Base-by-base conservation (phyloP, 441 rosid species). In the Populus tomentosa region DNA sequence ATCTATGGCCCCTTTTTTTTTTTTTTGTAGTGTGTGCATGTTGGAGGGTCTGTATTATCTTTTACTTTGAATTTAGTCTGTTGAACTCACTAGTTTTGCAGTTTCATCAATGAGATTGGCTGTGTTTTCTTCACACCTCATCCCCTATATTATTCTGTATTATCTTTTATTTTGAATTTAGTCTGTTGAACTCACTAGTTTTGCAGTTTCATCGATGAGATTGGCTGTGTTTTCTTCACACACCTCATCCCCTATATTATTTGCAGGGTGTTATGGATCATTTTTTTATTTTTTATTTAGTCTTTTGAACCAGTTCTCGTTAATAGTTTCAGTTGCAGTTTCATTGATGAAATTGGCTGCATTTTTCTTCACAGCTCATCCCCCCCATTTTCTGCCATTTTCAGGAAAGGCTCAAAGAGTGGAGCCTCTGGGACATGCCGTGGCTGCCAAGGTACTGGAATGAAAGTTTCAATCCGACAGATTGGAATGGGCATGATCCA, bases 371-470 rank as follows among this genome's bases (percentile, higher is more conserved):
- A 46, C 56, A 46, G 20, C 56, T 46, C 56, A 46, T 14, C 56
- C 20, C 20, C 53, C 56, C 56, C 20, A 4, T 46, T 46, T 46
- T 4, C 56, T 46, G 56, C 20, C 56, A 46, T 46, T 79, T 40
- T 71, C 89, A 93, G 98, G 33, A 92, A 90, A 75, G 98, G 98
- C 26, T 90, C 93, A 13, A 92, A 90, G 76, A 86, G 89, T 35
- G 97, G 96, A 65, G 89, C 84, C 70, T 89, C 94, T 5, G 81
- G 69, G 81, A 81, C 59, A 38, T 94, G 98, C 75, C 32, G 82
- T 64, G 96, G 96, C 32, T 94, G 98, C 78, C 88, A 87, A 68
- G 98, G 98, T 14, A 61, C 96, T 20, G 94, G 98, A 42, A 89
- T 92, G 96, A 94, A 94, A 82, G 86, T 91, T 9, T 78, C 96